phyloP scores from a whole-genome alignment of 2,329 filamentous ascomycete species.

The Cladosporium sp. region DNA sequence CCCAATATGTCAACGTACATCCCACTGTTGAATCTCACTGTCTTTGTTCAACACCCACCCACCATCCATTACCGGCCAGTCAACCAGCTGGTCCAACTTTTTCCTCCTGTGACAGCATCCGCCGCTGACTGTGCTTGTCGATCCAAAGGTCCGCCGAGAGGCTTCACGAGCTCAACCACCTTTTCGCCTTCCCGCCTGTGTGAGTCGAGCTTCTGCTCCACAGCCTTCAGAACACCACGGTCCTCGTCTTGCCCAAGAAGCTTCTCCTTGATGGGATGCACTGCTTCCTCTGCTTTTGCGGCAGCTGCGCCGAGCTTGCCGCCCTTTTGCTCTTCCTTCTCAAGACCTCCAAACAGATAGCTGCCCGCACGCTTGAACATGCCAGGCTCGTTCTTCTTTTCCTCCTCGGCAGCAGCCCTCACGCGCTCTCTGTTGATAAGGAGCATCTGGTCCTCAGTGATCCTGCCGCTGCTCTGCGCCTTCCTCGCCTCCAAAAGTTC shows the following conservation, averaged over 20 bases:
- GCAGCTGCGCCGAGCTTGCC: constrained; percentile 38
- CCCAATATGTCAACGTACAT: not conserved
- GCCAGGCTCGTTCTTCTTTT: constrained; percentile 40
- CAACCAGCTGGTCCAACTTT: constrained; percentile 51
- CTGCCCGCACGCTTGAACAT: constrained; percentile 39
- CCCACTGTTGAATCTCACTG: not conserved
- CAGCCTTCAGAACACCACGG: constrained; percentile 37
- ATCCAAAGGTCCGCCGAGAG: constrained; percentile 49
- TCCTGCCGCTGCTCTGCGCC: constrained; percentile 47
- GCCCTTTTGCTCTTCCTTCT: constrained; percentile 42
- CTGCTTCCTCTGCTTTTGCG: constrained; percentile 23
- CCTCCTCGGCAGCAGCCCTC: constrained; percentile 57
- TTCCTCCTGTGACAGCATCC: constrained; percentile 40
- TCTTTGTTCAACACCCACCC: not conserved
- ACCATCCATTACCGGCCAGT: constrained; percentile 14
- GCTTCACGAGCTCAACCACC: constrained; percentile 31
- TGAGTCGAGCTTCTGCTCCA: constrained; percentile 36
- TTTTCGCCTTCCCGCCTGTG: constrained; percentile 33
- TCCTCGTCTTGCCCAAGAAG: constrained; percentile 24
- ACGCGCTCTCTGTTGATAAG: constrained; percentile 63
- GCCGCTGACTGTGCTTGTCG: constrained; percentile 46
- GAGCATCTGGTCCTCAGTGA: constrained; percentile 54
- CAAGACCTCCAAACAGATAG: constrained; percentile 37
- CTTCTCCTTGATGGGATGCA: constrained; percentile 26
- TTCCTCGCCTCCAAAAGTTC: constrained; percentile 48